Conservation (phyloP, 192 early-diverging fungal species). For the Phycomyces blakesleeanus region DNA sequence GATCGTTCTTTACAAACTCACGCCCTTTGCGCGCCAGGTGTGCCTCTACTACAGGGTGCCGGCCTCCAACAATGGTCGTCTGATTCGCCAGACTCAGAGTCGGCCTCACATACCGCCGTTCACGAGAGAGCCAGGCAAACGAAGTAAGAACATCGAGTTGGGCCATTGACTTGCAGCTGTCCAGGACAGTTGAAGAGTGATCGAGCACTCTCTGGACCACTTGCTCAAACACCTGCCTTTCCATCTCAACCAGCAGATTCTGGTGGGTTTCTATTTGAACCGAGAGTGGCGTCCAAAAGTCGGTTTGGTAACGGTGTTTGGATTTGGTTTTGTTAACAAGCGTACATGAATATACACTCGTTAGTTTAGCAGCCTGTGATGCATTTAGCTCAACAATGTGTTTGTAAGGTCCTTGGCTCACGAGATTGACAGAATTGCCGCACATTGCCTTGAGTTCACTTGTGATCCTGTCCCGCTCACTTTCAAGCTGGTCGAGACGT, state of each 20-base stretch:
- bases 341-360: constrained; percentile 19
- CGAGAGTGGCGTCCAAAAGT: constrained; percentile 56
- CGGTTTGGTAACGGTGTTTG: constrained; percentile 50
- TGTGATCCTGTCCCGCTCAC: constrained; percentile 38
- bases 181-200: constrained; percentile 51
- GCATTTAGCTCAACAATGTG: constrained; percentile 55
- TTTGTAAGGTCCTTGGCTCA: constrained; percentile 37
- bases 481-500: constrained; percentile 39
- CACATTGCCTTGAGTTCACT: constrained; percentile 34
- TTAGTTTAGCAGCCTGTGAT: constrained; percentile 39
- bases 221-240: constrained; percentile 51
- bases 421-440: constrained; percentile 41
- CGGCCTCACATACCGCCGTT: constrained; percentile 56
- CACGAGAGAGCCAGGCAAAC: constrained; percentile 52
- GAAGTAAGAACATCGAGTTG: constrained; percentile 66
- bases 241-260: constrained; percentile 43
- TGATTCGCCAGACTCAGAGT: constrained; percentile 5
- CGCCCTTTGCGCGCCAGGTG: constrained; percentile 27
- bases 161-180: constrained; percentile 58
- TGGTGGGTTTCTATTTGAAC: constrained; percentile 48
- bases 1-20: constrained; percentile 69
- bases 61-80: constrained; percentile 37
- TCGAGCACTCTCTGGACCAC: constrained; percentile 38
- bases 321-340: constrained; percentile 48
- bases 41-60: constrained; percentile 72